Percentiles rank a stretch among this genome's conserved stretches.
Evolutionary conservation across 495 filamentous ascomycete genomes (phyloP).

Genomic region (Aspergillus ostianus): DNA sequence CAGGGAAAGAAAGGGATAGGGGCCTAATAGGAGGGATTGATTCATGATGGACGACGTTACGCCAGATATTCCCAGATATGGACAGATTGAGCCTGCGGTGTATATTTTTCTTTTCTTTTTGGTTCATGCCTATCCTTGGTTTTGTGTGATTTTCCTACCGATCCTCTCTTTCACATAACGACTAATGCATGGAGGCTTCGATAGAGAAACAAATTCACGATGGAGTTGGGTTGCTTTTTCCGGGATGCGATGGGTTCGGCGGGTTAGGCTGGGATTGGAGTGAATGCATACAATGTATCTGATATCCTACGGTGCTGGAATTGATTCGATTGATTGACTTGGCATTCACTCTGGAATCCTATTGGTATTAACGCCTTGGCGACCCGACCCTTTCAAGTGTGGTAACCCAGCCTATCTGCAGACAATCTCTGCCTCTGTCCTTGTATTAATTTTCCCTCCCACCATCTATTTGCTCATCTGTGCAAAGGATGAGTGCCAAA

Average conservation of each 20-base stretch:
- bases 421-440: not conserved
- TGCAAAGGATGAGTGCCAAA: not conserved
- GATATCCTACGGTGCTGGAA: slow-evolving; percentile 30
- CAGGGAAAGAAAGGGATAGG: slow-evolving; percentile 17
- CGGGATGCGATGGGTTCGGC: slow-evolving; percentile 9
- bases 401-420: not conserved
- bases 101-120: slow-evolving; percentile 1
- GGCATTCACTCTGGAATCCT: not conserved
- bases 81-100: slow-evolving; percentile 1
- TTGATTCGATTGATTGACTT: not conserved
- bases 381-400: not conserved
- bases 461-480: not conserved
- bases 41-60: not conserved
- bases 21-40: slow-evolving; percentile 10
- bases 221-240: slow-evolving; percentile 19
- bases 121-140: not conserved
- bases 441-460: not conserved
- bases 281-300: slow-evolving; percentile 11
- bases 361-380: not conserved
- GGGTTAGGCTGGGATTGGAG: not conserved
- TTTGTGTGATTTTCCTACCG: not conserved
- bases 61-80: not conserved
- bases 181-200: slow-evolving; percentile 7
- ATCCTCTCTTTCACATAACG: slow-evolving; percentile 3
- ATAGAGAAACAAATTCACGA: slow-evolving; percentile 13